Evolutionary conservation across 2,329 filamentous ascomycete genomes (phyloP), one percentile per base, ranked within the genome.

Genomic region (Fusarium praegraminearum): DNA sequence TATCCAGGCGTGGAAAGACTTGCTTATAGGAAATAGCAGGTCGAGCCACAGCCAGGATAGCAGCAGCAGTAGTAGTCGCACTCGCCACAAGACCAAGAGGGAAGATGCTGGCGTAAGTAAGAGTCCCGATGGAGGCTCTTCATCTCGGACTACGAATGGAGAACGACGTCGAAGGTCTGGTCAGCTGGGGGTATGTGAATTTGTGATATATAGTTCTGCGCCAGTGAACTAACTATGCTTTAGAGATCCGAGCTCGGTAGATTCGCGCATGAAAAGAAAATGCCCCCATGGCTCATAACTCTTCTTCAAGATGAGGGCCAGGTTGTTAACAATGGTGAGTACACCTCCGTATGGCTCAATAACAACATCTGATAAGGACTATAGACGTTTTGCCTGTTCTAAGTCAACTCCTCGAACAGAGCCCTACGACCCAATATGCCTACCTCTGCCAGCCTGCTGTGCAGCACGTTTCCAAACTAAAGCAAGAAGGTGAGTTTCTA

Each of bases 391-490:
- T 94, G 56, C 85, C 87, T 0, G 85, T 90, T 3, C 80, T 95
- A 24, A 80, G 83, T 22, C 85, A 87, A 65, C 82, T 94, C 13
- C 86, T 92, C 44, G 84, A 90, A 41, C 84, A 91, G 57, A 93
- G 92, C 73, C 50, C 67, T 1, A 70, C 71, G 7, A 91, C 93
- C 2, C 83, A 87, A 55, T 88, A 88, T 68, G 92, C 93, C 8
- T 97, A 94, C 74, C 83, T 97, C 35, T 98, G 94, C 78, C 89
- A 94, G 74, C 86, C 91, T 2, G 84, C 85, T 49, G 91, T 93
- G 1, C 85, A 89, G 50, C 94, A 98, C 75, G 86, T 98, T 28
- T 93, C 92, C 53, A 97, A 97, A 75, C 84, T 97, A 54, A 87
- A 85, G n/a, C 85, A 83, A 64, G 94, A 97, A 81, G 89, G 89